These are phyloP conservation scores for Sclerotinia glacialis DNA, from an alignment of 2,329 filamentous ascomycete species.

Conservation along the genomic window DNA sequence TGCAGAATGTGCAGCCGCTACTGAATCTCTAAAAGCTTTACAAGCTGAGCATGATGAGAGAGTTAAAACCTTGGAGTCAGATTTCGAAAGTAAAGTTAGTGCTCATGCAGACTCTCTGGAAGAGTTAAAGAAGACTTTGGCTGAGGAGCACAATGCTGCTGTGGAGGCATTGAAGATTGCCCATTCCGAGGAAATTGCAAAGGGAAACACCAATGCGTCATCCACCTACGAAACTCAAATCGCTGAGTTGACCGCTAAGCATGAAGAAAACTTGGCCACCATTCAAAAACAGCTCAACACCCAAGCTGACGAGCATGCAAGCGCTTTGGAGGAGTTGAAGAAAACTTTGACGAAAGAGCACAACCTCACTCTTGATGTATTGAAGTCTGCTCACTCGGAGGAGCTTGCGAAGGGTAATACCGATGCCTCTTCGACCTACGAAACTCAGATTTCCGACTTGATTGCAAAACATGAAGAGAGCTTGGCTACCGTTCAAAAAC, in stretches of 20 bases:
- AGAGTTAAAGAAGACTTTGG: constrained; percentile 48
- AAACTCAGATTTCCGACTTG: constrained; percentile 50
- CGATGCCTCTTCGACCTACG: constrained; percentile 46
- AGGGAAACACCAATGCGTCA: constrained; percentile 46
- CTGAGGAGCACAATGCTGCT: constrained; percentile 50
- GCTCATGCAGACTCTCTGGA: constrained; percentile 42
- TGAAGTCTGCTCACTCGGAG: constrained; percentile 53
- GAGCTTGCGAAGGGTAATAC: constrained; percentile 49
- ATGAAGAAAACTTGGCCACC: constrained; percentile 49
- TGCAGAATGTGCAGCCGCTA: constrained; percentile 37
- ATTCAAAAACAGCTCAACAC: constrained; percentile 54
- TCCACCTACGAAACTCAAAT: constrained; percentile 50
- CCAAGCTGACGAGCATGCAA: constrained; percentile 26
- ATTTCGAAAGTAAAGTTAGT: constrained; percentile 7
- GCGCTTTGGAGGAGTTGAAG: constrained; percentile 49
- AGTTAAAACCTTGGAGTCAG: neutral
- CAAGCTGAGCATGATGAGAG: constrained; percentile 39
- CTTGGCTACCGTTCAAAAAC: constrained; percentile 51
- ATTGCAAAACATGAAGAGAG: constrained; percentile 50
- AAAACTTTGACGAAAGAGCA: constrained; percentile 51
- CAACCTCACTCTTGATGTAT: constrained; percentile 46
- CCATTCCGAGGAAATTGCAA: constrained; percentile 49
- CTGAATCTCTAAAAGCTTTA: constrained; percentile 33
- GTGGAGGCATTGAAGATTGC: constrained; percentile 52
- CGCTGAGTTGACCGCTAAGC: constrained; percentile 49